A percentile compares a stretch with the other conserved stretches of the same genome.
Conservation (phyloP, 768 basidiomycete genomes). For the Lyophyllum shimeji region DNA sequence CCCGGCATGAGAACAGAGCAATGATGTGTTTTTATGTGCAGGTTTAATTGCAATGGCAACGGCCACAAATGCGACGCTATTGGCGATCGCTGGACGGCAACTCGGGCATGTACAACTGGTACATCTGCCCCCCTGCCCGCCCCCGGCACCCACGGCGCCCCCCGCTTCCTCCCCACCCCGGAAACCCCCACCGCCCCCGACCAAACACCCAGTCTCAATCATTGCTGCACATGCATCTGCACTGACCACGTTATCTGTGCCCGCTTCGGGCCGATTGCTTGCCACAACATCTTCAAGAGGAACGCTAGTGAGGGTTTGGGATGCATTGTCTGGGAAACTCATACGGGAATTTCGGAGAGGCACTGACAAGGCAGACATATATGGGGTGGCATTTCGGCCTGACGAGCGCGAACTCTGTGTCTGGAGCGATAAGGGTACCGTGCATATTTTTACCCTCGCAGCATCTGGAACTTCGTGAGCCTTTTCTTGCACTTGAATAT, state of each 20-base stretch:
- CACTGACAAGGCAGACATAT: slow-evolving; percentile 88
- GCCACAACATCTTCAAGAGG: slow-evolving; percentile 85
- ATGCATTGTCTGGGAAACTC: slow-evolving; percentile 68
- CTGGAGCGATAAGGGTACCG: slow-evolving; percentile 95
- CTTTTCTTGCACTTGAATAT: background rate
- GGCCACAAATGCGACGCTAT: slow-evolving; percentile 72
- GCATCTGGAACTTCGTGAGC: slow-evolving; percentile 65
- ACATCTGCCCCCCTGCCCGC: slow-evolving; percentile 77
- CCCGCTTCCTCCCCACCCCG: slow-evolving; percentile 51
- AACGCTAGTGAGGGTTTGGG: slow-evolving; percentile 88
- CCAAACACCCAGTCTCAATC: slow-evolving; percentile 72
- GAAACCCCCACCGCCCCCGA: slow-evolving; percentile 54
- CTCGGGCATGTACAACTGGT: slow-evolving; percentile 86
- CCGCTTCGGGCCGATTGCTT: slow-evolving; percentile 74
- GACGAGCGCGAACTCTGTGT: slow-evolving; percentile 87
- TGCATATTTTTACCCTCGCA: slow-evolving; percentile 82
- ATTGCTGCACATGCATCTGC: slow-evolving; percentile 83
- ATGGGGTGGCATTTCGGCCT: slow-evolving; percentile 83
- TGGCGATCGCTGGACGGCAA: slow-evolving; percentile 84
- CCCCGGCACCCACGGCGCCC: slow-evolving; percentile 55
- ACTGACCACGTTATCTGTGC: slow-evolving; percentile 74
- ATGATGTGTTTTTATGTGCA: slow-evolving; percentile 18
- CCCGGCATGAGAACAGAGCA: background rate
- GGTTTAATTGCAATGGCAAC: slow-evolving; percentile 83
- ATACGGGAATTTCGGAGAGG: slow-evolving; percentile 82